Evolutionary conservation across 495 filamentous ascomycete species (phyloP), one percentile per base, ranked within the genome.

Genomic region (Aspergillus avenaceus): DNA sequence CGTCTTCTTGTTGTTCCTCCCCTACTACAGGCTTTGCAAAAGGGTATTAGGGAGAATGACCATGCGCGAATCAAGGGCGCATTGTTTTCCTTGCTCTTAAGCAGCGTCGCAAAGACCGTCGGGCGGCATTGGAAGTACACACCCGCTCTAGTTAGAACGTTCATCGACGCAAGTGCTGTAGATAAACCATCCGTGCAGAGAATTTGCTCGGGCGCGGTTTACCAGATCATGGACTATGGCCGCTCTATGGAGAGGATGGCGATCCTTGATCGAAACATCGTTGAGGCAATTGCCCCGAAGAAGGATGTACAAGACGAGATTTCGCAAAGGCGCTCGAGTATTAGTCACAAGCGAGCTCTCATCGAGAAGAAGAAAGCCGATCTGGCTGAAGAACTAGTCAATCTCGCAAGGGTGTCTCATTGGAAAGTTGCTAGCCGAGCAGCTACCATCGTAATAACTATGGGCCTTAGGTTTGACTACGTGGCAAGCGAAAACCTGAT

Each of bases 391-490:
- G 88, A 96, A 58, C 77, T 99, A 31, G 84, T 91, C 2, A 82
- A 88, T 31, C 65, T 90, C 45, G 85, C 88, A 0, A 81, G 82
- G 48, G 77, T 80, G 19, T 87, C 89, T 0, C 95, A 97, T 62
- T 99, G 93, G 93, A 97, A 95, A 76, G 88, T 95, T 53, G 92
- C 91, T 8, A 89, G 83, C 50, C 78, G 93, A 23, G 91, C 90
- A 34, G 88, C 86, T 12, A 86, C 91, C 19, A 91, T 97, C 55
- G 85, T 95, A 13, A 80, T 91, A 50, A 91, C 91, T 49, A 79
- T 95, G 55, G 90, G 88, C 44, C 77, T 96, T 36, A 84, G 95
- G 34, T 96, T 96, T 56, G 87, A 96, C 51, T 86, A 82, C 16
- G 83, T 99, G 49, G 88, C 88, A 9, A 86, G 86, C 37, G 76